Evolutionary conservation across 2,329 filamentous ascomycete species (phyloP), one percentile per base, ranked within the genome.

Genomic region (Alternaria triticimaculans): DNA sequence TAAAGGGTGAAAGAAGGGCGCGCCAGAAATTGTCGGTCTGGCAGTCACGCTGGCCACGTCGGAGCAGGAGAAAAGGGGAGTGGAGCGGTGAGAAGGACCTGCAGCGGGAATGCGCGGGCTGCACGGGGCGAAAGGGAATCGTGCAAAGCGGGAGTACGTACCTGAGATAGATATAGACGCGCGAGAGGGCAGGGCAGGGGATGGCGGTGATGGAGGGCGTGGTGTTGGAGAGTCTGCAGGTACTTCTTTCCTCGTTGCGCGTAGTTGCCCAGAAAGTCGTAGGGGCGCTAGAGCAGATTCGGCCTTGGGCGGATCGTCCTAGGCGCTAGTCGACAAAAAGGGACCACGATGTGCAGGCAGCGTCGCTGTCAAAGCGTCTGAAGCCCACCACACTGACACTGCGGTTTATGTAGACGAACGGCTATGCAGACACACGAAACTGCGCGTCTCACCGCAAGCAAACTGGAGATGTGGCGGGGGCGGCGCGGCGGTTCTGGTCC

Each of bases 211-310:
- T 72, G 70, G 62, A 65, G 69, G 67, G 66, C 66, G 72, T 73
- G 73, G 72, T 72, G 75, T 68, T 74, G 74, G 54, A 75, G 71
- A 69, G 72, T 71, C 60, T 74, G 74, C 74, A 71, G 69, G 76
- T 78, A 78, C 75, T 78, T 77, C 75, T 77, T 77, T 71, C 64
- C 73, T 76, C 68, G 54, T 70, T 74, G 76, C 76, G 75, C 75
- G 76, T 76, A 64, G 64, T 62, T 67, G 64, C 64, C 64, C 62
- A 75, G 76, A 74, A 73, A 62, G 55, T 70, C 68, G 62, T 68
- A 66, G 68, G 46, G 25, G 37, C 67, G 69, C 75, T 77, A 76
- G 68, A 46, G 67, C 73, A 25, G 46, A 70, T 64, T n/a, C 49
- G 57, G 70, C 45, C 55, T 51, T 70, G 58, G 60, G 67, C 72